Evolutionary conservation across 768 basidiomycete genomes (phyloP).

Genomic region (Suillus spraguei): DNA sequence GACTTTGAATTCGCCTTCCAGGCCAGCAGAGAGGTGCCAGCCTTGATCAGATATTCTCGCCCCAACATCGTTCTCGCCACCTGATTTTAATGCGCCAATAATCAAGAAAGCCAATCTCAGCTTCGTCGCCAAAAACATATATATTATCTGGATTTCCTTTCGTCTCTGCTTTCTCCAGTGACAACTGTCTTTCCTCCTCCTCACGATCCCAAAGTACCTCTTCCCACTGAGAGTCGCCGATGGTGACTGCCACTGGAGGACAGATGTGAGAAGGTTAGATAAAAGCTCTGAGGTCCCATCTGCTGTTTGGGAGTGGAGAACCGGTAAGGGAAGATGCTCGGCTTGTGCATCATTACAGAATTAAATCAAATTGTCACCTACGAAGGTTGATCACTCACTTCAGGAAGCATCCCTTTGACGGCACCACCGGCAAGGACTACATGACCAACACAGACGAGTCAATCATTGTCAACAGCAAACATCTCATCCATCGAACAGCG

Average conservation of each 20-base stretch:
- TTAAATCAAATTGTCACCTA: too few species aligned
- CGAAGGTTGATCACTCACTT: conserved; percentile 48
- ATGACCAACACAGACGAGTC: conserved; percentile 80
- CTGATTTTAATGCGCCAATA: conserved; percentile 72
- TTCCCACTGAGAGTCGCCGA: too few species aligned
- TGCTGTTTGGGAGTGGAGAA: conserved; percentile 60
- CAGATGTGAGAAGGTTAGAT: conserved; percentile 72
- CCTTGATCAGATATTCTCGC: conserved; percentile 94
- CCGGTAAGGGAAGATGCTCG: conserved; percentile 79
- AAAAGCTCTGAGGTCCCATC: conserved; percentile 75
- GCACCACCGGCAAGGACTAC: conserved; percentile 75
- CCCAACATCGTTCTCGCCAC: conserved; percentile 69
- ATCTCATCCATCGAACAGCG: too few species aligned
- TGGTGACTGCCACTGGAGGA: conserved; percentile 77
- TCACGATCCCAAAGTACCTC: conserved; percentile 79
- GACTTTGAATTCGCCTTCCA: conserved; percentile 18
- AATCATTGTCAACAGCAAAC: conserved; percentile 80
- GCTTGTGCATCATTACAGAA: conserved; percentile 47
- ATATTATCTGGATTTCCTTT: conserved; percentile 48
- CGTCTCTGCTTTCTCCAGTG: conserved; percentile 23
- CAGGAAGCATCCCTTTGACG: conserved; percentile 82
- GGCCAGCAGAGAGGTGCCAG: conserved; percentile 24
- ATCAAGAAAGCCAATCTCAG: conserved; percentile 79
- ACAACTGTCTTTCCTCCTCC: conserved; percentile 47
- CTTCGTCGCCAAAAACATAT: conserved; percentile 64